These are phyloP conservation scores for Oenanthe javanica DNA, from an alignment of 140 eudicot genomes.

Conservation along the genomic window DNA sequence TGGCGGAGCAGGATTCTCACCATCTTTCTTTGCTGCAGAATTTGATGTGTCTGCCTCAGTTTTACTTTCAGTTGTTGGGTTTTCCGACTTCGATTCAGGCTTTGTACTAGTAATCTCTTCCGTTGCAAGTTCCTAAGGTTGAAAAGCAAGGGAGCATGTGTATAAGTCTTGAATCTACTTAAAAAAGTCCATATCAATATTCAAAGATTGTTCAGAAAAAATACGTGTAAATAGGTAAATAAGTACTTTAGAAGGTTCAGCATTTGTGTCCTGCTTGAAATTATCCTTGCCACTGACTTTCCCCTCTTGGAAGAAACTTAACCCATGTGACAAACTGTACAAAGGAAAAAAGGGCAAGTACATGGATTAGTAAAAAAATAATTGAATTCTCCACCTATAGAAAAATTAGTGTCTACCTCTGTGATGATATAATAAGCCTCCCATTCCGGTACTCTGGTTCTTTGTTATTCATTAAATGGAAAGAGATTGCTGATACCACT, in stretches of 20 bases:
- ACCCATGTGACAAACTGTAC: slow-evolving; percentile 86
- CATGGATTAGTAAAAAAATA: background rate
- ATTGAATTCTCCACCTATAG: background rate
- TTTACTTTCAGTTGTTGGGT: slow-evolving; percentile 27
- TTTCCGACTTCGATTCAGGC: slow-evolving; percentile 28
- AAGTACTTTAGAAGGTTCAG: slow-evolving; percentile 71
- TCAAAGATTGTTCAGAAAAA: background rate
- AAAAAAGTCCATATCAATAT: background rate
- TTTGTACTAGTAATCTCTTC: slow-evolving; percentile 40
- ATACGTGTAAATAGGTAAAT: background rate
- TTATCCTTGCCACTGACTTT: slow-evolving; percentile 51
- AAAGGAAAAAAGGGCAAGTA: slow-evolving; percentile 13
- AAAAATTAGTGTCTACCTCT: slow-evolving; percentile 32
- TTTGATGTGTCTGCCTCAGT: slow-evolving; percentile 53
- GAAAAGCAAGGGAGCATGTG: slow-evolving; percentile 5
- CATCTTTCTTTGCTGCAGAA: slow-evolving; percentile 41
- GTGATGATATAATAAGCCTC: slow-evolving; percentile 83
- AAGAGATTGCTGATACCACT: slow-evolving; percentile 77
- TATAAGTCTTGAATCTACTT: background rate
- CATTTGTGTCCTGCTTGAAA: slow-evolving; percentile 63
- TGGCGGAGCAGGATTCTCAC: slow-evolving; percentile 31
- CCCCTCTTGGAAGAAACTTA: slow-evolving; percentile 84
- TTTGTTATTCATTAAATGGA: slow-evolving; percentile 72
- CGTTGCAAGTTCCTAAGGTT: slow-evolving; percentile 35
- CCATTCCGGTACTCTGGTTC: slow-evolving; percentile 90